Evolutionary conservation across 2,329 filamentous ascomycete species (phyloP).

Genomic region (Podosphaera leucotricha): DNA sequence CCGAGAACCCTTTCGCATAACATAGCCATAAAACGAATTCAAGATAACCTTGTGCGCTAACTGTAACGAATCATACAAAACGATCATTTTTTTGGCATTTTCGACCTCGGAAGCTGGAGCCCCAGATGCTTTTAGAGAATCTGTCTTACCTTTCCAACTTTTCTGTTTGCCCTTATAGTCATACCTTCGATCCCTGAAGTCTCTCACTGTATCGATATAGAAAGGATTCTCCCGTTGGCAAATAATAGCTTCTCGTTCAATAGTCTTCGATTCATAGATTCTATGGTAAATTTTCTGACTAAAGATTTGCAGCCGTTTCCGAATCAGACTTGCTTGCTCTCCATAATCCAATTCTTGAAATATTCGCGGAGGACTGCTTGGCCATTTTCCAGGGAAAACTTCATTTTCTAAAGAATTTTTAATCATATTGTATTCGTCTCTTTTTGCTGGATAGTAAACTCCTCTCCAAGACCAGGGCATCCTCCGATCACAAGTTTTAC

Average conservation of each 20-base stretch:
- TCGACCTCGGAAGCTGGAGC: constrained; percentile 59
- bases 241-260: constrained; percentile 87
- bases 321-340: constrained; percentile 58
- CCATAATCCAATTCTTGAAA: constrained; percentile 65
- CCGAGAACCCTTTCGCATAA: constrained; percentile 94
- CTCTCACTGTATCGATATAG: constrained; percentile 86
- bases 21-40: constrained; percentile 97
- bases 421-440: constrained; percentile 99
- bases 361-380: constrained; percentile 43
- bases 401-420: constrained; percentile 78
- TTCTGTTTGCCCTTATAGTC: constrained; percentile 98
- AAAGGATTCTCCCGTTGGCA: constrained; percentile 97
- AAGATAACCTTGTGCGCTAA: constrained; percentile 96
- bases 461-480: constrained; percentile 97
- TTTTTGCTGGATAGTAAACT: constrained; percentile 84
- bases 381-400: constrained; percentile 58
- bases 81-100: constrained; percentile 94
- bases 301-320: constrained; percentile 76
- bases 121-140: constrained; percentile 60
- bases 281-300: constrained; percentile 99
- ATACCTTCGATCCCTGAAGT: constrained; percentile 91
- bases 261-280: constrained; percentile 84
- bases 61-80: constrained; percentile 86
- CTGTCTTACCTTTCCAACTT: constrained; percentile 94
- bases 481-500: constrained; percentile 87